Base-by-base conservation (phyloP, 208 protist species). In the Leishmania turanica region DNA sequence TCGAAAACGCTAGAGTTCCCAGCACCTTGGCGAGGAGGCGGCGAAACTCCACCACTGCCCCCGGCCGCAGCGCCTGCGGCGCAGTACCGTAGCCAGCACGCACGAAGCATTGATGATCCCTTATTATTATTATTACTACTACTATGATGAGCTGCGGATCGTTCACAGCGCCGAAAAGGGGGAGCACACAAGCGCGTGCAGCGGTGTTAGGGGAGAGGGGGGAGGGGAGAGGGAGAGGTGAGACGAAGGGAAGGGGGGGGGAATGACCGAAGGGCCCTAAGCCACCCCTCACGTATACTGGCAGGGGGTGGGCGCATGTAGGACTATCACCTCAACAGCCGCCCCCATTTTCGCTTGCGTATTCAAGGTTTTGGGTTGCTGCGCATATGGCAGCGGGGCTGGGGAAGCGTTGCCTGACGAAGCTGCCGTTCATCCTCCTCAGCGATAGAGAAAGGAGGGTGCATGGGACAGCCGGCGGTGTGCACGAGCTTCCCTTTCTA, bases 51-150 rank as follows among this genome's bases (percentile, higher is more conserved):
- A 13, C 53, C 64, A 31, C 71, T 80, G 4, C 77, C 72, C 27
- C 84, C 77, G 8, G 77, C 72, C 17, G 54, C 77, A 17, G 56
- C 68, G 42, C 79, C 84, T 37, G 83, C 77, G 4, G 85, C 84
- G 60, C 83, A 88, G 21, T 80, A 78, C 56, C 85, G 60, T 47
- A 82, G 34, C 79, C 80, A 87, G 66, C 81, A 85, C 5, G 83
- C 78, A 76, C 89, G 89, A 49, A 92, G 66, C 88, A 94, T 94
- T 51, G n/a, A 9, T 8, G 19, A 62, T 42, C 11, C 51, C 51
- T 37, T 27, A 62, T 31, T 58, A 66, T 17, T 66, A 66, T 17
- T 66, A 37, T 37, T 37, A 37, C 31, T 66, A 37, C 1, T 37
- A 37, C 31, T 76, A 27, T 42, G 47, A 13, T 37, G 5, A 58